Conservation (phyloP, 2,329 filamentous ascomycete species). For the Talaromyces piceae region DNA sequence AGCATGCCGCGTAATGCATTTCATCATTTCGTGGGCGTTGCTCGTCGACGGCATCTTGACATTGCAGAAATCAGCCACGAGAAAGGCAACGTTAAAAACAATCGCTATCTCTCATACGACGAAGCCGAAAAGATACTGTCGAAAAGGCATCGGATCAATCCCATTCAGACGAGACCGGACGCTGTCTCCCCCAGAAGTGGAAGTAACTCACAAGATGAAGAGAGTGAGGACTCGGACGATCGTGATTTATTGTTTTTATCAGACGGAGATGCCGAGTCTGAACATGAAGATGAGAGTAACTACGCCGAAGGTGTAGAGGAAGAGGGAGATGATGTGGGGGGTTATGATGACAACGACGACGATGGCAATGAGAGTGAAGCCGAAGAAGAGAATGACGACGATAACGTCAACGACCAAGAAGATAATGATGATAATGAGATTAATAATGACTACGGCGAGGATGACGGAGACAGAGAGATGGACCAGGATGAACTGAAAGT, state of each 20-base stretch:
- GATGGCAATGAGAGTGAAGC: not conserved
- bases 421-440: not conserved
- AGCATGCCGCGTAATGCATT: constrained; percentile 40
- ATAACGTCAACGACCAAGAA: not conserved
- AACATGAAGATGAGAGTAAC: not conserved
- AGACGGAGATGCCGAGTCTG: too few species aligned
- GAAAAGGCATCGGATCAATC: constrained; percentile 6
- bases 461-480: not conserved
- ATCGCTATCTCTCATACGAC: constrained; percentile 29
- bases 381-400: not conserved
- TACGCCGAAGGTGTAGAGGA: not conserved
- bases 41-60: constrained; percentile 46
- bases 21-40: constrained; percentile 46
- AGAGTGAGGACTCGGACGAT: not conserved
- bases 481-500: not conserved
- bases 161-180: not conserved
- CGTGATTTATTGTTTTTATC: too few species aligned
- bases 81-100: constrained; percentile 19
- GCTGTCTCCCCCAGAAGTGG: constrained; percentile 5
- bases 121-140: constrained; percentile 37
- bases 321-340: constrained; percentile 8
- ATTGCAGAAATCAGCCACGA: constrained; percentile 39
- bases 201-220: constrained; percentile 10
- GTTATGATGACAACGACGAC: constrained; percentile 6
- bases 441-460: too few species aligned